These are phyloP conservation scores for Fusarium siculi DNA, from an alignment of 2,329 filamentous ascomycete genomes.

Conservation along the genomic window DNA sequence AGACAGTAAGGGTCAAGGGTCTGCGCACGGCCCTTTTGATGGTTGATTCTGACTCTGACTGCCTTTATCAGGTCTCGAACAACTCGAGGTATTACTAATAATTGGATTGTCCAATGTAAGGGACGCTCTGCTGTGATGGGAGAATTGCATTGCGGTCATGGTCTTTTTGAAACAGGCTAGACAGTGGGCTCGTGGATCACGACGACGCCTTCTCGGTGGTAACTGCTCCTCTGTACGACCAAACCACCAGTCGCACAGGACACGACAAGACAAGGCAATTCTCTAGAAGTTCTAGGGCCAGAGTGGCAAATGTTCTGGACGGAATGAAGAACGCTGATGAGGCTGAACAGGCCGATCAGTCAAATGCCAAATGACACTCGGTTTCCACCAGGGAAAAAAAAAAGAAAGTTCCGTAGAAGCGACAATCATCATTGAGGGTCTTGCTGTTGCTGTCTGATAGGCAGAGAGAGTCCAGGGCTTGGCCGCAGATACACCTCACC, in stretches of 20 bases:
- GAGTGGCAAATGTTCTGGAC: slow-evolving; percentile 36
- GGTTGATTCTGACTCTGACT: slow-evolving; percentile 5
- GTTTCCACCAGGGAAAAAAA: slow-evolving; percentile 3
- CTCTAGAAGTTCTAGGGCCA: neutral
- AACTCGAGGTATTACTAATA: slow-evolving; percentile 40
- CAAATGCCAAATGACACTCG: slow-evolving; percentile 20
- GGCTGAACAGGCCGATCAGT: slow-evolving; percentile 25
- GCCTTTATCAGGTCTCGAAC: slow-evolving; percentile 28
- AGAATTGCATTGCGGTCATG: slow-evolving; percentile 7
- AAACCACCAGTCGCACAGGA: neutral
- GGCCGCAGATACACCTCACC: neutral
- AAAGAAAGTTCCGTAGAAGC: slow-evolving; percentile 29
- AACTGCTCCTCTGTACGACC: slow-evolving; percentile 8
- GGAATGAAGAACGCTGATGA: slow-evolving; percentile 34
- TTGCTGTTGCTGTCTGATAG: slow-evolving; percentile 15
- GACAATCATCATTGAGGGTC: slow-evolving; percentile 20
- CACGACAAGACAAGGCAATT: neutral
- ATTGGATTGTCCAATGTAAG: slow-evolving; percentile 14
- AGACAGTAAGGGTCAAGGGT: slow-evolving; percentile 37
- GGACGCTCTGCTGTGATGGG: slow-evolving; percentile 25
- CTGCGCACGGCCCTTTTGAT: slow-evolving; percentile 37
- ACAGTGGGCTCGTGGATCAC: slow-evolving; percentile 25
- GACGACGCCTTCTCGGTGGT: slow-evolving; percentile 13
- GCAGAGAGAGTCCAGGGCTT: slow-evolving; percentile 25
- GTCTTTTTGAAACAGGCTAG: slow-evolving; percentile 34